Base-by-base conservation (phyloP, 306 rosid genomes). In the Gillenia trifoliata region DNA sequence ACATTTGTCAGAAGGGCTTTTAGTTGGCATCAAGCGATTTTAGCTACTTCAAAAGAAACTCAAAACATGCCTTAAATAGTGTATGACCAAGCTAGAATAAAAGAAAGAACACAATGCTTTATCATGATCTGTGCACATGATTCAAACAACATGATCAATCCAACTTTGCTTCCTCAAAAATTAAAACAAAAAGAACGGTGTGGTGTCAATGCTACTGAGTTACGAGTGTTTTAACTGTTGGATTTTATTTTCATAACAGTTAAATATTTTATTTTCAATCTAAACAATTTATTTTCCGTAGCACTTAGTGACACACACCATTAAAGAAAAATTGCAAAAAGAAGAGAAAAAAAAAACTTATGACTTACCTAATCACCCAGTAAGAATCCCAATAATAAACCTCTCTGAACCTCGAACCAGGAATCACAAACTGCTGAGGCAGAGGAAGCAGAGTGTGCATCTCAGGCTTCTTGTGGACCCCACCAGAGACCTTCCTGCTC, bases 351-450 rank as follows among this genome's bases (percentile, higher is more conserved):
- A 26, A 6, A 22, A 55, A 29, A 60, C 52, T 47, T 4, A 47
- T 47, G 52, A 47, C 64, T 47, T 66, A 89, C 99, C 97, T 87
- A 45, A 92, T 90, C 0, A 88, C 86, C 99, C 99, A 94, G 67
- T 92, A 94, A 16, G 99, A 90, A 84, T 94, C 96, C 99, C 99
- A 94, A 38, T 94, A 94, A 77, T 94, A 94, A 64, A 89, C 85
- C 86, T 94, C 99, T 19, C 87, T 86, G 69, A 94, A 94, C 26
- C 96, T 77, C 0, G 97, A 90, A 5, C 99, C 99, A 0, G 96
- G 97, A 87, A 94, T 77, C 3, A 92, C 66, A 30, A 66, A 47
- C 7, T 80, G 74, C 70, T 23, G 38, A 0, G 88, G 85, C 52
- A 94, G 84, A 68, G 99, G 96, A 68, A 92, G 89, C 71, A 92